phyloP scores from a whole-genome alignment of 768 basidiomycete genomes.

The Megacollybia marginata region DNA sequence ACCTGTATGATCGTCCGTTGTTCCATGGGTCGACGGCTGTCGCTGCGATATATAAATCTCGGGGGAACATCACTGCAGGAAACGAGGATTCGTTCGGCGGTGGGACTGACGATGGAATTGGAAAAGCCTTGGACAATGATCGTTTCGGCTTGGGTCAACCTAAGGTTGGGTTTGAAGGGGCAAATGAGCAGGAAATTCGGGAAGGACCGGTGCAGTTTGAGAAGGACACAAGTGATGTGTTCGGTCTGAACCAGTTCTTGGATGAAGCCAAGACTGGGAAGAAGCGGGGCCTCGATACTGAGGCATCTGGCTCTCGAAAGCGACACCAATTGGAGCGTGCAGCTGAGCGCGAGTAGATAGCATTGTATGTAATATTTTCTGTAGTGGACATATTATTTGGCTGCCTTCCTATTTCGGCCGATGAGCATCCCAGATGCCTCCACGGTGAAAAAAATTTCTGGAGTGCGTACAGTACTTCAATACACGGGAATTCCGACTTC shows the following conservation, averaged over 20 bases:
- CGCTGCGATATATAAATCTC: constrained; percentile 99
- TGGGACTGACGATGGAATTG: constrained; percentile 93
- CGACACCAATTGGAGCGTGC: constrained; percentile 50
- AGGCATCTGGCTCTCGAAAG: constrained; percentile 50
- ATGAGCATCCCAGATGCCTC: not conserved
- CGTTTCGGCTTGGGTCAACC: constrained; percentile 87
- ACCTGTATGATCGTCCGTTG: constrained; percentile 87
- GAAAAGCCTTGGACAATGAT: constrained; percentile 85
- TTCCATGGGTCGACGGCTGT: constrained; percentile 96
- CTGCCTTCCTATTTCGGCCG: not conserved
- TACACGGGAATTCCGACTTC: constrained; percentile 66
- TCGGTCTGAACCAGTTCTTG: constrained; percentile 94
- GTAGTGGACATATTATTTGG: not conserved
- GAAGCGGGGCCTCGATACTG: constrained; percentile 80
- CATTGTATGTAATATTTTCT: not conserved
- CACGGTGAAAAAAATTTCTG: constrained; percentile 29
- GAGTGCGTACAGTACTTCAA: constrained; percentile 52
- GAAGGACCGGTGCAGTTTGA: constrained; percentile 98
- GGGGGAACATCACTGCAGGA: constrained; percentile 76
- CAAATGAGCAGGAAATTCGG: constrained; percentile 72
- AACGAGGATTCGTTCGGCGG: constrained; percentile 92
- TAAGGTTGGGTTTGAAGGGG: constrained; percentile 85
- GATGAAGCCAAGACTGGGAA: constrained; percentile 95
- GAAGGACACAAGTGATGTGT: constrained; percentile 95
- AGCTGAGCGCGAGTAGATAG: constrained; percentile 9